phyloP scores from a whole-genome alignment of 495 filamentous ascomycete species.

The Aspergillus nidulans region DNA sequence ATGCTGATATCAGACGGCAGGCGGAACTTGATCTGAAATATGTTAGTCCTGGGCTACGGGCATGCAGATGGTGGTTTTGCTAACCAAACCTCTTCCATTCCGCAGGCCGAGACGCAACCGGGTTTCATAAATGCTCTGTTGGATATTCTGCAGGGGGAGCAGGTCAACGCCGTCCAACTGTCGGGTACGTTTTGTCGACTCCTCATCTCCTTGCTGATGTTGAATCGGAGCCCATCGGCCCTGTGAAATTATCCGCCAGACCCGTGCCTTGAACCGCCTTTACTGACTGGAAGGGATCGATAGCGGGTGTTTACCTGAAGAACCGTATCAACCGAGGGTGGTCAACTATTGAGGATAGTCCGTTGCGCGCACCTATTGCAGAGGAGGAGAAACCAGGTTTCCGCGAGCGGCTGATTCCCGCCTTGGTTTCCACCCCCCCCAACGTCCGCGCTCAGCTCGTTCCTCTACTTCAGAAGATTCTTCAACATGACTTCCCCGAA shows the following conservation, averaged over 20 bases:
- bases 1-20: constrained; percentile 77
- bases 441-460: constrained; percentile 86
- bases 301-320: constrained; percentile 96
- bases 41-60: constrained; percentile 52
- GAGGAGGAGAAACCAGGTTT: constrained; percentile 88
- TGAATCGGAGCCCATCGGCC: not conserved
- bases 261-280: not conserved
- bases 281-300: constrained; percentile 15
- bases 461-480: constrained; percentile 88
- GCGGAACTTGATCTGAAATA: constrained; percentile 92
- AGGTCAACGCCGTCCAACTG: constrained; percentile 74
- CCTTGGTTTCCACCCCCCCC: constrained; percentile 73
- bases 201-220: constrained; percentile 6
- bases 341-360: constrained; percentile 67
- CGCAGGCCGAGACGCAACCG: constrained; percentile 85
- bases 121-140: constrained; percentile 88
- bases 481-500: constrained; percentile 91
- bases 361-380: constrained; percentile 62
- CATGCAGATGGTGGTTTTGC: constrained; percentile 1
- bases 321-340: constrained; percentile 91
- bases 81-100: constrained; percentile 8
- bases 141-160: constrained; percentile 84
- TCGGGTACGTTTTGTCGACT: constrained; percentile 59
- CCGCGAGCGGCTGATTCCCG: constrained; percentile 79
- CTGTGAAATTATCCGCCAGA: not conserved